Evolutionary conservation across 164 flowering plant species (phyloP).

Genomic region (Nelumbo lutea): DNA sequence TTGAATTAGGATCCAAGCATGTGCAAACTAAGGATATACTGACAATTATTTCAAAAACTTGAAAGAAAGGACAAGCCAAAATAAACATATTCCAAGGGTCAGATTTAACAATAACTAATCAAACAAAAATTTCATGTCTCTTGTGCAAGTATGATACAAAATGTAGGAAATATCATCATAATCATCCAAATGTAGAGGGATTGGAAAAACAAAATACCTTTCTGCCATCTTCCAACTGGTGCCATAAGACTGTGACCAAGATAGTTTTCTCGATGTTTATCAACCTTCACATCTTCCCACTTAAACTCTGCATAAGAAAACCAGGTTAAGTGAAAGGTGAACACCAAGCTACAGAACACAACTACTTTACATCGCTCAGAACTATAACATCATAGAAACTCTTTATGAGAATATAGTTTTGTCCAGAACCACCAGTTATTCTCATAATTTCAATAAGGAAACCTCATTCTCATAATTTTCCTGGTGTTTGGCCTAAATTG

Average conservation of each 20-base stretch:
- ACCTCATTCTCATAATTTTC: too few relatives aligned
- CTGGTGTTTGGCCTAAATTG: too few relatives aligned
- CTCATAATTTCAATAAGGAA: too few relatives aligned
- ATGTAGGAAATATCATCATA: not conserved
- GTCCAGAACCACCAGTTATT: too few relatives aligned
- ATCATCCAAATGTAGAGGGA: not conserved
- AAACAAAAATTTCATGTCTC: not conserved
- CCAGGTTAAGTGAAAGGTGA: not conserved
- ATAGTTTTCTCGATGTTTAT: slow-evolving; percentile 94
- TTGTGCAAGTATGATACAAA: not conserved
- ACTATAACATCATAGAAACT: too few relatives aligned
- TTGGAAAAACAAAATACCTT: slow-evolving; percentile 49
- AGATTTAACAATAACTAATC: not conserved
- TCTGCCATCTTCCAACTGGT: slow-evolving; percentile 99
- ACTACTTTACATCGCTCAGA: too few relatives aligned
- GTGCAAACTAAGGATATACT: too few relatives aligned
- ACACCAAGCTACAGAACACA: not conserved
- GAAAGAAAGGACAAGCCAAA: too few relatives aligned
- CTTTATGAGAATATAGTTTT: too few relatives aligned
- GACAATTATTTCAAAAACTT: too few relatives aligned
- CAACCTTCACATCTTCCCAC: slow-evolving; percentile 98
- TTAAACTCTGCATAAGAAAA: slow-evolving; percentile 61
- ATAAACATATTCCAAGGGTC: not conserved
- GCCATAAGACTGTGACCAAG: slow-evolving; percentile 95
- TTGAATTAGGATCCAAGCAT: too few relatives aligned